Evolutionary conservation across 2,329 filamentous ascomycete species (phyloP), one percentile per base, ranked within the genome.

Genomic region (Berkeleyomyces rouxiae): DNA sequence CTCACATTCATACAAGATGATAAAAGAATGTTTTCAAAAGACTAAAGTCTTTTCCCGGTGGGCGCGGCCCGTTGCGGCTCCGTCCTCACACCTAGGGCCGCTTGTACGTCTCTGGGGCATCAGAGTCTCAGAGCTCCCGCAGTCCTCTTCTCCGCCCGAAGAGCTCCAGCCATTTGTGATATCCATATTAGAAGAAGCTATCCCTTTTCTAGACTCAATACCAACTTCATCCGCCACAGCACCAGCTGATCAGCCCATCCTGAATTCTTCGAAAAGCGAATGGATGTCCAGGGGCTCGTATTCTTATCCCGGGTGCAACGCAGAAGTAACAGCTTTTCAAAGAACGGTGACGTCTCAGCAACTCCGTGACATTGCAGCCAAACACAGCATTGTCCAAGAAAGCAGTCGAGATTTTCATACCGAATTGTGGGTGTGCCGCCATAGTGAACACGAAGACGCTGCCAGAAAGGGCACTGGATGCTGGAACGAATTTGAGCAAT

Each of bases 351-450:
- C 75, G 6, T 72, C 73, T 1, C 70, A 72, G 43, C 76, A 77
- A 40, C 72, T 83, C 4, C 71, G 72, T 59, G 68, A 68, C 44
- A 67, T 76, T 46, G 72, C 73, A 6, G 68, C 71, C 43, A 68
- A 70, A 64, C 70, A 72, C 65, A 69, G 70, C 60, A 69, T 69
- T 3, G 67, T 69, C 13, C 64, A 63, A 36, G 59, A 63, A 23
- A 65, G 62, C 36, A 65, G 64, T 6, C 44, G 59, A 5, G 68
- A 67, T 43, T 40, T 69, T 16, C 67, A 66, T 33, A 60, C 70
- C 1, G 84, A 87, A 71, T 78, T 76, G 16, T 90, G 86, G 86
- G 79, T 79, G 61, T 81, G 81, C 47, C 78, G 87, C 63, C 78
- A 78, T 53, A 86, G 82, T 69, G 72, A 80, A 49, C 86, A 90